A percentile compares a stretch with the other conserved stretches of the same genome.
phyloP scores from a whole-genome alignment of 2,329 filamentous ascomycete genomes.

The Alternaria dauci region DNA sequence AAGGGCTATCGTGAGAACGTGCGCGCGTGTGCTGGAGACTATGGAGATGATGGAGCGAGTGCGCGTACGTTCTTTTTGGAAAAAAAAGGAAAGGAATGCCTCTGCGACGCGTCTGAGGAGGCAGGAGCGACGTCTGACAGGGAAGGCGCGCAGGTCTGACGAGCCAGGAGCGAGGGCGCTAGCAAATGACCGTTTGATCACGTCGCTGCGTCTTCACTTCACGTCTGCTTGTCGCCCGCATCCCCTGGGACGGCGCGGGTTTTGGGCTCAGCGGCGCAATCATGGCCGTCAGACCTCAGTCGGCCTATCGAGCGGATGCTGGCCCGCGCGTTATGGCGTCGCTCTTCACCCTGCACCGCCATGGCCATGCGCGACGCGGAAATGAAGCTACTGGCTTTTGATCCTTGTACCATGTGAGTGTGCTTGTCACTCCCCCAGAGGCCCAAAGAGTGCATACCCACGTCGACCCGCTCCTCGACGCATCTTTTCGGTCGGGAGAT shows the following conservation, averaged over 20 bases:
- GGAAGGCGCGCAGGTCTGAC: background rate
- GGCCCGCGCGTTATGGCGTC: constrained; percentile 23
- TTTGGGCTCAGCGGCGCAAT: constrained; percentile 18
- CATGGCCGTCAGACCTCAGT: background rate
- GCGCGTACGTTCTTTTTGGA: background rate
- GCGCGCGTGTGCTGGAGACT: constrained; percentile 18
- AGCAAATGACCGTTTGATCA: constrained; percentile 18
- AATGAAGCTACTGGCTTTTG: constrained; percentile 36
- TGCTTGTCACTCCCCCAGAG: constrained; percentile 30
- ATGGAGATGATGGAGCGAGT: constrained; percentile 16
- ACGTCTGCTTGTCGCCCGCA: constrained; percentile 4
- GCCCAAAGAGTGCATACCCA: constrained; percentile 23
- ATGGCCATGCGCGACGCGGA: constrained; percentile 34
- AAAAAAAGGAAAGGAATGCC: constrained; percentile 17
- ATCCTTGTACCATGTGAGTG: constrained; percentile 28
- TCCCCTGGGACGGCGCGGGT: constrained; percentile 30
- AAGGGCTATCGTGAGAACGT: constrained; percentile 11
- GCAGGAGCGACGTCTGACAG: constrained; percentile 16
- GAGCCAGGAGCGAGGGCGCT: constrained; percentile 10
- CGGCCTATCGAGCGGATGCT: constrained; percentile 17
- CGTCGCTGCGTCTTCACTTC: constrained; percentile 2
- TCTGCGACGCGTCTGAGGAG: constrained; percentile 9
- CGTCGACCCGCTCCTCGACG: constrained; percentile 24
- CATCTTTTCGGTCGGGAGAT: constrained; percentile 32
- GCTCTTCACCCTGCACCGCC: constrained; percentile 10